Evolutionary conservation across 2,329 filamentous ascomycete genomes (phyloP), one percentile per base, ranked within the genome.

Genomic region (Diaporthe sp.): DNA sequence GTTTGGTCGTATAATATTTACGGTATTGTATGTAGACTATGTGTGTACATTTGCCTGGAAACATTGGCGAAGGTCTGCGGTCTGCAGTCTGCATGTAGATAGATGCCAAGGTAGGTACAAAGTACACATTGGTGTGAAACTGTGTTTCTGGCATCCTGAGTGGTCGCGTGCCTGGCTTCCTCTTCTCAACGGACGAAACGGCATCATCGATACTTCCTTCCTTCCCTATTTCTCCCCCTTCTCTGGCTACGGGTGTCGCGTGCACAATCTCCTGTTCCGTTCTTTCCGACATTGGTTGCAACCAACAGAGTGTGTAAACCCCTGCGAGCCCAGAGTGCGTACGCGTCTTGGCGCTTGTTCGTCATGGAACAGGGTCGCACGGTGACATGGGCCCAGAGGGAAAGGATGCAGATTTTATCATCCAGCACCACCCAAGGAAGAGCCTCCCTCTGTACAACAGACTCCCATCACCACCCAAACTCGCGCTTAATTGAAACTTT

Each of bases 251-350:
- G 39, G n/a, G 10, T 50, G 69, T 71, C 69, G 69, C 69, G 69
- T 71, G 69, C 69, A 59, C 69, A 71, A 63, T 71, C 56, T 71
- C 69, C 56, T 71, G 37, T 71, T 63, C 44, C 56, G 69, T 61
- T 42, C 42, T 71, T 71, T 37, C 69, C 55, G 44, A 51, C 44
- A 66, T 66, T 66, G 63, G 63, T 47, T 63, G 69, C 42, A 53
- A 42, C 69, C 35, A 50, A 30, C n/a, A 53, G 44, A 37, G 27
- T n/a, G 30, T n/a, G n/a, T 17, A 17, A 56, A 42, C 53, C 53
- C 53, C 68, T 58, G 39, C 53, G 35, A 44, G 58, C 58, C 17
- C 32, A 61, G 37, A 61, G n/a, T n/a, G 30, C 44, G 12, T 35
- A 71, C 55, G 55, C 55, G 42, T 61, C 55, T 59, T 56, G 55